phyloP scores from a whole-genome alignment of 106 monocot genomes.

The Apostasia shenzhenica region DNA sequence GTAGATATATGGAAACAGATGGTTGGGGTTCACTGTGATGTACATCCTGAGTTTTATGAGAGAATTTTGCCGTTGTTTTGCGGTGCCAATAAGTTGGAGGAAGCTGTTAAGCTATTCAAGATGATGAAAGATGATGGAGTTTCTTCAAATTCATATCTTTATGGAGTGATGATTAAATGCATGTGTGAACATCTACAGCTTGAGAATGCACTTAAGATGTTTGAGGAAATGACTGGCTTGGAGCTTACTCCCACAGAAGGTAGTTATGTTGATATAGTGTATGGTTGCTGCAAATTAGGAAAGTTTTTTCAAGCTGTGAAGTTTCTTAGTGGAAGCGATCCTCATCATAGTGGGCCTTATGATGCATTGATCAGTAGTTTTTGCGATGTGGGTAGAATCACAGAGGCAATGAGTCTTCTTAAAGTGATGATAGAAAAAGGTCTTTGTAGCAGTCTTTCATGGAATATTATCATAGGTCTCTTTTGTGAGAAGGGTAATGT shows the following conservation, averaged over 20 bases:
- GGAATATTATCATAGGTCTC: slow-evolving; percentile 40
- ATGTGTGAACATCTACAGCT: slow-evolving; percentile 34
- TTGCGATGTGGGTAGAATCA: slow-evolving; percentile 20
- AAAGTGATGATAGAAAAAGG: slow-evolving; percentile 20
- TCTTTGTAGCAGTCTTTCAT: slow-evolving; percentile 28
- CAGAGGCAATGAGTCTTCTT: slow-evolving; percentile 26
- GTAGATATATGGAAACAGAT: slow-evolving; percentile 40
- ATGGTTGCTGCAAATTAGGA: slow-evolving; percentile 35
- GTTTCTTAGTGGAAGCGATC: slow-evolving; percentile 27
- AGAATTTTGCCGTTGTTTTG: slow-evolving; percentile 30
- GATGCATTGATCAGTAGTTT: slow-evolving; percentile 43
- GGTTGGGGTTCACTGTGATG: slow-evolving; percentile 26
- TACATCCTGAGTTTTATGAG: slow-evolving; percentile 25
- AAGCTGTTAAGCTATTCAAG: slow-evolving; percentile 35
- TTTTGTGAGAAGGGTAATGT: slow-evolving; percentile 29
- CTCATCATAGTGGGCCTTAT: slow-evolving; percentile 24
- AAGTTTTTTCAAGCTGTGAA: slow-evolving; percentile 29
- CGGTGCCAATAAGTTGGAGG: slow-evolving; percentile 24
- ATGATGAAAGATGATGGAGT: slow-evolving; percentile 33
- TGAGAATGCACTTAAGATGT: slow-evolving; percentile 32
- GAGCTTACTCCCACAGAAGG: slow-evolving; percentile 17
- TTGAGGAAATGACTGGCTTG: slow-evolving; percentile 36
- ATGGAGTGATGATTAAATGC: slow-evolving; percentile 16
- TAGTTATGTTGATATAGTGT: slow-evolving; percentile 32
- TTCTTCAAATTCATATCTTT: slow-evolving; percentile 17